A percentile compares a stretch with the other conserved stretches of the same genome.
Evolutionary conservation across 441 rosid genomes (phyloP).

Genomic region (Erodium chrysanthum): DNA sequence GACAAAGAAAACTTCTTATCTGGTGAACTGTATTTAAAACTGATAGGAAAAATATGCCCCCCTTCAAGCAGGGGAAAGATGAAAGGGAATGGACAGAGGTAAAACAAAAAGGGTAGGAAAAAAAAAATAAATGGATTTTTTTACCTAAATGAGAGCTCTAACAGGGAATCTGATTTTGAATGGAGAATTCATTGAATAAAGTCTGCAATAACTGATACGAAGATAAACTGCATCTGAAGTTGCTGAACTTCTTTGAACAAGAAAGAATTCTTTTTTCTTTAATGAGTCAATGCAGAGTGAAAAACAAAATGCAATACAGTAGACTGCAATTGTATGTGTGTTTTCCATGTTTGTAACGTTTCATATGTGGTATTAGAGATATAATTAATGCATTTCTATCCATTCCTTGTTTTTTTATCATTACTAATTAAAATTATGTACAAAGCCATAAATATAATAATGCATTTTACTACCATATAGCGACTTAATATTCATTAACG

Average conservation of each 20-base stretch:
- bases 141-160: constrained; percentile 15
- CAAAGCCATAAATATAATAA: constrained; percentile 12
- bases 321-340: constrained; percentile 16
- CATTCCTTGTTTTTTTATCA: constrained; percentile 17
- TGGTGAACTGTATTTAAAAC: constrained; percentile 7
- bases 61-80: constrained; percentile 15
- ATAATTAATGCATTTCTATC: constrained; percentile 16
- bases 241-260: constrained; percentile 23
- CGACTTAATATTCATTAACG: constrained; percentile 13
- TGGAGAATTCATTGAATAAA: constrained; percentile 13
- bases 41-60: constrained; percentile 11
- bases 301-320: constrained; percentile 13
- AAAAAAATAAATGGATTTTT: constrained; percentile 9
- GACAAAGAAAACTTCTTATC: constrained; percentile 14
- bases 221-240: constrained; percentile 17
- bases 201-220: constrained; percentile 12
- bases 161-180: constrained; percentile 13
- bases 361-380: constrained; percentile 14
- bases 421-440: constrained; percentile 14
- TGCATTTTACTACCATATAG: constrained; percentile 22
- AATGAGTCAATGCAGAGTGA: constrained; percentile 23
- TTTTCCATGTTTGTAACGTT: constrained; percentile 25
- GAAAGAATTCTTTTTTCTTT: constrained; percentile 23
- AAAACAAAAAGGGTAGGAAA: constrained; percentile 16
- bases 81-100: constrained; percentile 9